Base-by-base conservation (phyloP, 1,139 yeast species). In the Blastobotrys raffinosifermentans region DNA sequence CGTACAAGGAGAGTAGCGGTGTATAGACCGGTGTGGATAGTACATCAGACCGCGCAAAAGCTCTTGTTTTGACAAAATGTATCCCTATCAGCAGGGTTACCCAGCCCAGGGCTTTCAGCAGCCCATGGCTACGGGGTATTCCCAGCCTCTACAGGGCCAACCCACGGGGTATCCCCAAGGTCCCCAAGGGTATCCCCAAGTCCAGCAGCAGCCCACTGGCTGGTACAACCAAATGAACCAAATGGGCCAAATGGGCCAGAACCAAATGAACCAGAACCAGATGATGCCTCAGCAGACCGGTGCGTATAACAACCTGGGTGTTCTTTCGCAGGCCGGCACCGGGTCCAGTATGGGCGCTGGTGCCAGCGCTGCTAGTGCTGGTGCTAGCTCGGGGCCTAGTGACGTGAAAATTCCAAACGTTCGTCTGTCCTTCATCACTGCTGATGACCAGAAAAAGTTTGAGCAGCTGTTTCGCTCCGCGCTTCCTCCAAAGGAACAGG, bases 361-460 rank as follows among this genome's bases (percentile, higher is more conserved):
- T 17, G 31, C 30, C 16, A 31, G 23, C 31, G 26, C 34, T 19
- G 18, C 47, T 29, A 16, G 37, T 1, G 41, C 43, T 8, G 43
- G 44, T 11, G 39, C 39, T 20, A 40, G 54, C 52, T 19, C 57
- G 48, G 51, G 20, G 50, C 56, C 20, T 50, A 51, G 27, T 46
- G 43, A 45, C 26, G 39, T 43, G 21, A 47, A 48, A 34, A 52
- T 49, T 37, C 55, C 53, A 44, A 58, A 47, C 52, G 79, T 80
- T 43, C 72, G 96, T 47, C 69, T 91, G 39, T 80, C 95, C 8
- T 91, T 91, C 55, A 75, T 91, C 47, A 78, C 94, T 3, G 80
- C 83, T 14, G 76, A 77, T 29, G 97, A 87, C 58, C 97, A 91
- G 64, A 71, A 72, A 43, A 82, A 85, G 60, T 91, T 85, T 55